phyloP scores from a whole-genome alignment of 169 alveolate genomes.

The Fabrea salina region DNA sequence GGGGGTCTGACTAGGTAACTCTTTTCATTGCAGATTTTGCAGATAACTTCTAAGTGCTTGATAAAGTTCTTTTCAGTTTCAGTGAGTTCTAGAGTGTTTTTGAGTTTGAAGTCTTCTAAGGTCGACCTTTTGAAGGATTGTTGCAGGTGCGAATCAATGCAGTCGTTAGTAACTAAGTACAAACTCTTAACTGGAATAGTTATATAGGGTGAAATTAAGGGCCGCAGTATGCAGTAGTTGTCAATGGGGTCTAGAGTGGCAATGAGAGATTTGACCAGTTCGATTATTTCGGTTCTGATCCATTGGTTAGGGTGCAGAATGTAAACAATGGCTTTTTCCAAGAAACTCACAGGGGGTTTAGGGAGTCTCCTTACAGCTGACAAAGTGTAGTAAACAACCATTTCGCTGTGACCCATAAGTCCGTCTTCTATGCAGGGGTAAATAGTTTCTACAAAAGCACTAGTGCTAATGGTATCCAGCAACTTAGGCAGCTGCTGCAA shows the following conservation, averaged over 20 bases:
- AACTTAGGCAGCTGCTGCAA: background rate
- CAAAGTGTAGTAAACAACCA: background rate
- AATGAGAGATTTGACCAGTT: background rate
- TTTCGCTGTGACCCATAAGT: background rate
- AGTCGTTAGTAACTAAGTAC: conserved; percentile 1
- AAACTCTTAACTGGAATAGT: background rate
- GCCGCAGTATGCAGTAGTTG: conserved; percentile 14
- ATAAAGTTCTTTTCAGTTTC: background rate
- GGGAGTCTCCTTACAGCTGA: background rate
- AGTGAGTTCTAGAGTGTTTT: background rate
- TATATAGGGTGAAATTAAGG: background rate
- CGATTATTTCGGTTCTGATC: background rate
- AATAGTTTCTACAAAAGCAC: background rate
- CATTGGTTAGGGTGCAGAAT: background rate
- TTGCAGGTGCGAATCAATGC: background rate
- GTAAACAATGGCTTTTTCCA: background rate
- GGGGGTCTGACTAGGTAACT: background rate
- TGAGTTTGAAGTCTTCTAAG: background rate
- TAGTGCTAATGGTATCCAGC: background rate
- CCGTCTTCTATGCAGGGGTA: conserved; percentile 21
- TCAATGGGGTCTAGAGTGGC: background rate
- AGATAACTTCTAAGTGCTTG: background rate
- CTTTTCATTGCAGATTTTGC: background rate
- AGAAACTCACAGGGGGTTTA: background rate
- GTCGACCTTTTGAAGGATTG: background rate